A percentile compares a stretch with the other conserved stretches of the same genome.
Conservation (phyloP, 306 rosid species). For the Cyclanthera cordifolia region DNA sequence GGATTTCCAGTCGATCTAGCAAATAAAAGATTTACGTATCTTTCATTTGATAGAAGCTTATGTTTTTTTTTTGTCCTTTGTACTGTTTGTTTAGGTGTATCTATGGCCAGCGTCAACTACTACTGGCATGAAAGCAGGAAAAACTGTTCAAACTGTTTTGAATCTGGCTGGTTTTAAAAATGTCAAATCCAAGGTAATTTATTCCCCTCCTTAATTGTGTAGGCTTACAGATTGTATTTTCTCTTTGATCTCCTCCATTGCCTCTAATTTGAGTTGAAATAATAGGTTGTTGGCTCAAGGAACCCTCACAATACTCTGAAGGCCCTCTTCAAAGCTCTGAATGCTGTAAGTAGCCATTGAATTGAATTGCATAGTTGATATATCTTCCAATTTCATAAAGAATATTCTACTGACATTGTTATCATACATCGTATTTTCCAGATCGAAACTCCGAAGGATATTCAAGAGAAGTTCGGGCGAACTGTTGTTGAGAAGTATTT, state of each 20-base stretch:
- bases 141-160: slow-evolving; percentile 66
- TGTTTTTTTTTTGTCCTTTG: background rate
- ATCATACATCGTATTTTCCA: slow-evolving; percentile 21
- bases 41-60: background rate
- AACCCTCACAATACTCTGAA: slow-evolving; percentile 82
- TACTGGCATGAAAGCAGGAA: slow-evolving; percentile 83
- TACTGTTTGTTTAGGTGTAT: slow-evolving; percentile 43
- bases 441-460: slow-evolving; percentile 87
- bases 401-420: slow-evolving; percentile 12
- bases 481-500: slow-evolving; percentile 87
- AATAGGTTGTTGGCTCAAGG: slow-evolving; percentile 75
- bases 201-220: background rate
- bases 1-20: too few species aligned
- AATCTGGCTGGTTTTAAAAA: slow-evolving; percentile 82
- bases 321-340: slow-evolving; percentile 84
- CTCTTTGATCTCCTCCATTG: slow-evolving; percentile 1
- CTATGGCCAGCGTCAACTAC: slow-evolving; percentile 89
- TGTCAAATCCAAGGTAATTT: slow-evolving; percentile 55
- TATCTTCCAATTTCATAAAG: slow-evolving; percentile 6
- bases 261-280: slow-evolving; percentile 7
- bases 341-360: slow-evolving; percentile 50
- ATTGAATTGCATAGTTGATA: slow-evolving; percentile 1
- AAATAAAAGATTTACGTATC: background rate
- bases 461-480: slow-evolving; percentile 81
- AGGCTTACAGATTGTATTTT: background rate